Evolutionary conservation across 169 alveolate genomes (phyloP), one percentile per base, ranked within the genome.

Genomic region (Eimeria praecox): DNA sequence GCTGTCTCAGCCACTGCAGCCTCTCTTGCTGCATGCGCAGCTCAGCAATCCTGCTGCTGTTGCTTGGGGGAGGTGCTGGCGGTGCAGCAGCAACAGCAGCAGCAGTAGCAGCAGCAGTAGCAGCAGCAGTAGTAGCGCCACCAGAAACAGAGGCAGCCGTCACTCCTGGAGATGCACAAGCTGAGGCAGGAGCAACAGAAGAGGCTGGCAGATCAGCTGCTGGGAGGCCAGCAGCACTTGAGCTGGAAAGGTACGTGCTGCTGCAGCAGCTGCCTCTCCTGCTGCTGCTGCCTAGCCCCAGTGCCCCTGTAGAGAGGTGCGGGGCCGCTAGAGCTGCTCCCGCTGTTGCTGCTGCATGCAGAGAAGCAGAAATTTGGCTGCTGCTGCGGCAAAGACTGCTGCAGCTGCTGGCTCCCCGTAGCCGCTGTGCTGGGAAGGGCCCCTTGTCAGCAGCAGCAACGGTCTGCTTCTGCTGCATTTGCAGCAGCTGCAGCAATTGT

Each of bases 201-300:
- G 78, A 86, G 56, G 24, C 92, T 2, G 80, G 59, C 49, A 69
- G 22, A 10, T 86, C 92, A 27, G 40, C 56, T 56, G 92, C 40
- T 38, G 92, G 64, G 38, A 86, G 80, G 44, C 78, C 92, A 52
- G 92, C 59, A 30, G 80, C 92, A 38, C 92, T 86, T 42, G 78
- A 33, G 80, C 44, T 86, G 54, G 92, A 86, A 9, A 52, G 52
- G 78, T 59, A 86, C 12, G 75, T 86, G 56, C 92, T 86, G 80
- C 92, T 86, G 80, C 92, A 86, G 92, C 92, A 59, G 92, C 92
- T 86, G 56, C 80, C 92, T 59, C 92, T 56, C 78, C 92, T 86
- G 78, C 92, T 86, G 78, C 62, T 86, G 92, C 92, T 86, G 44
- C 80, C 92, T 30, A 86, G n/a, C 46, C 75, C 73, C 52, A 86